Evolutionary conservation across 2,329 filamentous ascomycete genomes (phyloP).

Genomic region (Lojkania enalia): DNA sequence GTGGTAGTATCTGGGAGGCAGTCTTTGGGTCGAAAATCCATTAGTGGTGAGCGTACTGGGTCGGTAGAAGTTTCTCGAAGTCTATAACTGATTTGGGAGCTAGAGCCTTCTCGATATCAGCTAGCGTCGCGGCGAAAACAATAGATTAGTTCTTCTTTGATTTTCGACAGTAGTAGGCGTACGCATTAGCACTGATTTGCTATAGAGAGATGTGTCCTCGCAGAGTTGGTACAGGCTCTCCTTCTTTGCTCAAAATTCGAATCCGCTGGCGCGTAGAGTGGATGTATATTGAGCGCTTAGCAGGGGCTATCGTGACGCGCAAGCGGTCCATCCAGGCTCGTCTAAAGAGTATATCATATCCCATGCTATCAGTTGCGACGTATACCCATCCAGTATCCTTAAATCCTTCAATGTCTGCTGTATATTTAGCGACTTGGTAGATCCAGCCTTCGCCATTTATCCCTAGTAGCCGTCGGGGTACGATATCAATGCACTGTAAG

Average conservation of each 20-base stretch:
- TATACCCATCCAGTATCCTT: conserved; percentile 1
- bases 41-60: too few relatives aligned
- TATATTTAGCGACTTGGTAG: not conserved
- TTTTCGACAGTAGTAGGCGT: too few relatives aligned
- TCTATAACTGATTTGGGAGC: not conserved
- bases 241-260: not conserved
- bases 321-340: not conserved
- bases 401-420: conserved; percentile 1
- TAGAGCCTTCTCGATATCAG: conserved; percentile 2
- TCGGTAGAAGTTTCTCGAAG: too few relatives aligned
- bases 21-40: not conserved
- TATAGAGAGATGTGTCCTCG: too few relatives aligned
- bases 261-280: not conserved
- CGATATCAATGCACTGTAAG: not conserved
- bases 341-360: not conserved
- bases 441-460: not conserved
- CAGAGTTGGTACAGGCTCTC: too few relatives aligned
- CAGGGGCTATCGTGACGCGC: not conserved
- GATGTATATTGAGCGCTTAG: conserved; percentile 1
- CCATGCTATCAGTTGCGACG: not conserved
- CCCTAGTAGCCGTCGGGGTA: not conserved
- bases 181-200: too few relatives aligned
- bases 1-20: conserved; percentile 2
- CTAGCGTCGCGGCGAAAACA: conserved; percentile 2
- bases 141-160: too few relatives aligned